Evolutionary conservation across 345 rosid genomes (phyloP).

Genomic region (Turritis glabra): DNA sequence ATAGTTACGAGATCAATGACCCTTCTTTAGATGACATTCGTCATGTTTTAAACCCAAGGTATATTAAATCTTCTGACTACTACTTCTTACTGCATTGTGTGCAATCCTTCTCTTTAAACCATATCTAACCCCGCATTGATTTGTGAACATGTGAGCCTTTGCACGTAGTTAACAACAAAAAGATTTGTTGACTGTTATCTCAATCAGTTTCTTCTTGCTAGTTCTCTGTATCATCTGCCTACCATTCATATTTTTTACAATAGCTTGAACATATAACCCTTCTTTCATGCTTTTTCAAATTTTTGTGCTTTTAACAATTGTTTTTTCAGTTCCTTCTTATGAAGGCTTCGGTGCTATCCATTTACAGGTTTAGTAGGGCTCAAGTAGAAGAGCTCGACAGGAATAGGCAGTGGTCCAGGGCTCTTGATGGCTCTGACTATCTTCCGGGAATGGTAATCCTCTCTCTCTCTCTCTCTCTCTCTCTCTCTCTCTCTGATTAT

Average conservation of each 20-base stretch:
- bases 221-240: background rate
- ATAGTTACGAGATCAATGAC: conserved; percentile 92
- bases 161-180: background rate
- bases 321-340: conserved; percentile 16
- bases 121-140: background rate
- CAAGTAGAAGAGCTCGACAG: conserved; percentile 87
- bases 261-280: background rate
- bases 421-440: conserved; percentile 98
- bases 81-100: background rate
- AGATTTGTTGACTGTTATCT: background rate
- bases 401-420: conserved; percentile 94
- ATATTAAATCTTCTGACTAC: background rate
- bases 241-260: background rate
- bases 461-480: background rate
- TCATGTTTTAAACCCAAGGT: conserved; percentile 94
- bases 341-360: conserved; percentile 23
- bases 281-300: background rate
- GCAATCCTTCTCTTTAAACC: background rate
- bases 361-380: conserved; percentile 70
- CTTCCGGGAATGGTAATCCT: conserved; percentile 90
- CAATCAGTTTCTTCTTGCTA: background rate
- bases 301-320: background rate
- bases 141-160: conserved; percentile 2
- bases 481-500: background rate
- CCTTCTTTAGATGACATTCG: conserved; percentile 96